Evolutionary conservation across 176 grass and related monocot genomes (phyloP), one percentile per base, ranked within the genome.

Genomic region (Ampelocalamus luodianensis): DNA sequence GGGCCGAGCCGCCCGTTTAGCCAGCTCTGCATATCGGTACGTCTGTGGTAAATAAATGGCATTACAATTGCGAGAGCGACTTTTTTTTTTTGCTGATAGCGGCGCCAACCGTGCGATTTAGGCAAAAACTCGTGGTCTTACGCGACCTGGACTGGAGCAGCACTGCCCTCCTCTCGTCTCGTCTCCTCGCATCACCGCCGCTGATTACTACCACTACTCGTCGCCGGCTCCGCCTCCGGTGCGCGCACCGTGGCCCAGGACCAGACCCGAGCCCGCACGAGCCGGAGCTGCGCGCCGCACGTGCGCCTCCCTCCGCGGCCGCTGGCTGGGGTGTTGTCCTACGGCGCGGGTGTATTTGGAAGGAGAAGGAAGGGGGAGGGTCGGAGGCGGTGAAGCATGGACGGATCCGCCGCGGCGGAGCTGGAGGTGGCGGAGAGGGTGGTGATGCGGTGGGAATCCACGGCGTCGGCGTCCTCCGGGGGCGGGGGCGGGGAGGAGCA

Each of bases 361-460:
- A 16, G 48, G 48, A 5, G 5, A 54, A 18, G 2, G 77, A 72
- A 20, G 72, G 22, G 1, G 39, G 73, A 22, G 50, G 43, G 2
- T 58, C 53, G 6, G 63, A 23, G 10, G 70, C 63, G 66, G 74
- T 22, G 64, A 74, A 32, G 37, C 59, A 97, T 97, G 90, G 95
- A 92, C 34, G 88, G 79, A 86, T 97, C 88, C 68, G 84, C 65
- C 50, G 83, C 88, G 45, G 72, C 22, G 79, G 91, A 89, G 78
- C 83, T 89, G 65, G 93, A 87, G 78, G 83, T 83, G 64, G 91
- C 87, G 79, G 86, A 93, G 90, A 60, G 82, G 91, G 64, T 86
- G 78, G 86, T 93, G 44, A 88, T 88, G 94, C 74, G 87, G 69
- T 93, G 91, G 91, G 89, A 88, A 85, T 90, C 90, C 67, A 59